Conservation (phyloP, 208 protist species). For the Trypanosoma rangeli region DNA sequence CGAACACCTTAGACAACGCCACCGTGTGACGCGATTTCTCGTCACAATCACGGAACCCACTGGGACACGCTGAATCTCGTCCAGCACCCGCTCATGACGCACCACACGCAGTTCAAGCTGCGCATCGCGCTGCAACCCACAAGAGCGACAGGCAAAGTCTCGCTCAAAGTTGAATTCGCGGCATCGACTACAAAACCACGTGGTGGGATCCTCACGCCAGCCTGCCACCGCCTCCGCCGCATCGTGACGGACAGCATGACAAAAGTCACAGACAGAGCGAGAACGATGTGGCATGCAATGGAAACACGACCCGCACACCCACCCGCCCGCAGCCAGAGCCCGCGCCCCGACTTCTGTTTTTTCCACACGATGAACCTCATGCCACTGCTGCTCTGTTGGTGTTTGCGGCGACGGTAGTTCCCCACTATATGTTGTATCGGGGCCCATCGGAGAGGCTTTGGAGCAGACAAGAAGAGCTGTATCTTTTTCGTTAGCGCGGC, state of each 20-base stretch:
- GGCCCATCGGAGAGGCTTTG: background rate
- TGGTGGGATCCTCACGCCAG: slow-evolving; percentile 21
- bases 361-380: slow-evolving; percentile 20
- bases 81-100: slow-evolving; percentile 34
- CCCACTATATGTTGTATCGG: background rate
- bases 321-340: slow-evolving; percentile 44
- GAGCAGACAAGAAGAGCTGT: background rate
- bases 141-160: slow-evolving; percentile 45
- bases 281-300: slow-evolving; percentile 32
- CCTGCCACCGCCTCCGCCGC: slow-evolving; percentile 10
- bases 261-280: slow-evolving; percentile 51
- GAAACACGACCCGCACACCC: slow-evolving; percentile 57
- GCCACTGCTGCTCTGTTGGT: slow-evolving; percentile 13
- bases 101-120: slow-evolving; percentile 18
- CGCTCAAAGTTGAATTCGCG: slow-evolving; percentile 44
- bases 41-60: slow-evolving; percentile 58
- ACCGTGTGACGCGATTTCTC: slow-evolving; percentile 55
- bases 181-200: slow-evolving; percentile 51
- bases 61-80: slow-evolving; percentile 35
- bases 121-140: slow-evolving; percentile 10
- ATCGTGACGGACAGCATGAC: slow-evolving; percentile 60
- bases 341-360: slow-evolving; percentile 28
- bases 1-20: slow-evolving; percentile 56
- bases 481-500: slow-evolving; percentile 25
- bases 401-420: background rate